Evolutionary conservation across 2,329 filamentous ascomycete genomes (phyloP), one percentile per base, ranked within the genome.

Genomic region (Xylariaceae sp.): DNA sequence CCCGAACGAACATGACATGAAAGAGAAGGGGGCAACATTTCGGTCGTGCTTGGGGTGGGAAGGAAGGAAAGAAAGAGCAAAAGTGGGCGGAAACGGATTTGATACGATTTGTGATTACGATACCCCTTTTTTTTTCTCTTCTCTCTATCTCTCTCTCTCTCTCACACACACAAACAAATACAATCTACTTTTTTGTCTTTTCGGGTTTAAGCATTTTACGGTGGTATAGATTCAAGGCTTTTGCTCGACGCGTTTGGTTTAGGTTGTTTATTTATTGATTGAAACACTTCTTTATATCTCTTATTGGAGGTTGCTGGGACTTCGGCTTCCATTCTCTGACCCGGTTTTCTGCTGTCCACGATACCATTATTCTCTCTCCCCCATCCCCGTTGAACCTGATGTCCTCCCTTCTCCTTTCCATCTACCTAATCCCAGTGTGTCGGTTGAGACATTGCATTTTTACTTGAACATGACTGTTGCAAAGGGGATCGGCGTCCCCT

Each of bases 91-190:
- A 56, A 55, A 45, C 41, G 58, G 61, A 61, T 59, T 30, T 58
- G 53, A 66, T 59, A 66, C 64, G 64, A 68, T 59, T 64, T 61
- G 62, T 64, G 62, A 64, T 66, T 65, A 62, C 53, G 59, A 64
- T 63, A 66, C 64, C 64, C 65, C 59, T 61, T 68, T 51, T 50
- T 50, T 47, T 47, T 18, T 13, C n/a, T 13, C 15, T 17, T 47
- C 44, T 47, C 15, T 15, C 13, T 47, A 4, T 47, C 15, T 15
- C 44, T 47, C 44, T 47, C 67, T 57, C 59, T 61, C 56, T 6
- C 23, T 6, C 23, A 30, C 23, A 30, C 61, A 65, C 56, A 61
- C 55, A 57, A 64, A 57, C 61, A 54, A 55, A 60, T 44, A 58
- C 56, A 63, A 56, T 52, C 52, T 48, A 51, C n/a, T 41, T 41